Evolutionary conservation across 148 eudicot species (phyloP).

Genomic region (Fagopyrum tataricum): DNA sequence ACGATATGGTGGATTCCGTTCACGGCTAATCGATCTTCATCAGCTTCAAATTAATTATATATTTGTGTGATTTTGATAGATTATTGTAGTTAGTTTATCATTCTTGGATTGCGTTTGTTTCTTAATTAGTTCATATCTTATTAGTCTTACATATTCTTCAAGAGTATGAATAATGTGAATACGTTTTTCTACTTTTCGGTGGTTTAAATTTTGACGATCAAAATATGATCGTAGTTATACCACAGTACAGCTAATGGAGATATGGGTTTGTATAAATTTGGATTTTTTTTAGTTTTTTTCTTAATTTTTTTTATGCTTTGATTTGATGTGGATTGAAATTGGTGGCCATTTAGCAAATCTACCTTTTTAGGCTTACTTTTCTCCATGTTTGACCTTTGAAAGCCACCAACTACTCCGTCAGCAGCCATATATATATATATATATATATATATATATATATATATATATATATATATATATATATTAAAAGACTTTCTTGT

Average conservation of each 20-base stretch:
- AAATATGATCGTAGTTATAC: neutral
- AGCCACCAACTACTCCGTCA: neutral
- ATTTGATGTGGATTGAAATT: no score
- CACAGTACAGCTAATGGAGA: no score
- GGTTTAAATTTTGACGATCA: neutral
- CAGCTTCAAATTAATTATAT: neutral
- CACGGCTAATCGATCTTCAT: neutral
- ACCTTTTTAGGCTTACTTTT: neutral
- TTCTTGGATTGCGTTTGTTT: neutral
- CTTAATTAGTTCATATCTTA: neutral
- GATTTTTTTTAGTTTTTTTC: no score
- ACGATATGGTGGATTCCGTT: neutral
- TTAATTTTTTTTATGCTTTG: no score
- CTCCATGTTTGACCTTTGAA: conserved; percentile 6
- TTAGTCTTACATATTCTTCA: neutral
- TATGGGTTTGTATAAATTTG: no score
- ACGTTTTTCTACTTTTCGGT: neutral
- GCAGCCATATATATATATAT: no score
- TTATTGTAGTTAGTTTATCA: neutral
- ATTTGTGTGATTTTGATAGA: neutral
- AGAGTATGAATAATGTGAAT: neutral
- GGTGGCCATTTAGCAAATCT: no score
- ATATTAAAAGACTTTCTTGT: no score
- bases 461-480: no score
- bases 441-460: no score